Percentiles rank a stretch among this genome's conserved stretches.
Conservation (phyloP, 768 basidiomycete species). For the Russula brevipes region DNA sequence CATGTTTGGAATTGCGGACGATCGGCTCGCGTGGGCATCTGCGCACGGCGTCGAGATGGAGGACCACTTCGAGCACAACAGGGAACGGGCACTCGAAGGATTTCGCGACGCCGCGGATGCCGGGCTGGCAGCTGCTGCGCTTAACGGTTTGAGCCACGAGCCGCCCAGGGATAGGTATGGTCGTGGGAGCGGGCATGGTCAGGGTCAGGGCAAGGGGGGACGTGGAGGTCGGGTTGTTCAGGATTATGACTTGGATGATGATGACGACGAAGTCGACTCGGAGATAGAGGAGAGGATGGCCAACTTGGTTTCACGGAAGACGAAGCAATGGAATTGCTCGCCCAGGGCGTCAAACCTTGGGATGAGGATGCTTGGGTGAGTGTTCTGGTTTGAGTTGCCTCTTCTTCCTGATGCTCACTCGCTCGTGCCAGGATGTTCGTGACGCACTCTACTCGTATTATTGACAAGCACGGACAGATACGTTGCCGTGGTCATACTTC, state of each 20-base stretch:
- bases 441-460: neutral
- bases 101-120: neutral
- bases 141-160: neutral
- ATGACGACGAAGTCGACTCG: constrained; percentile 6
- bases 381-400: neutral
- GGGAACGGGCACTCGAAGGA: neutral
- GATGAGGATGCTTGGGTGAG: constrained; percentile 41
- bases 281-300: constrained; percentile 24
- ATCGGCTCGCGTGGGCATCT: constrained; percentile 9
- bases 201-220: neutral
- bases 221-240: neutral
- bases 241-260: neutral
- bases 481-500: too few relatives aligned
- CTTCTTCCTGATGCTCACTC: neutral
- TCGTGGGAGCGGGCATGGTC: neutral
- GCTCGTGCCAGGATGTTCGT: constrained; percentile 7
- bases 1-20: neutral
- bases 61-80: neutral
- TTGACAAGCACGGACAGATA: neutral
- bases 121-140: neutral
- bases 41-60: constrained; percentile 6
- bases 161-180: neutral
- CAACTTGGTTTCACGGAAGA: constrained; percentile 36
- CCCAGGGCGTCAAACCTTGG: constrained; percentile 42
- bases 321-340: constrained; percentile 34